A percentile compares a stretch with the other conserved stretches of the same genome.
These are phyloP conservation scores for Fraxinus nigra DNA, from an alignment of 305 asterid species.

Conservation along the genomic window DNA sequence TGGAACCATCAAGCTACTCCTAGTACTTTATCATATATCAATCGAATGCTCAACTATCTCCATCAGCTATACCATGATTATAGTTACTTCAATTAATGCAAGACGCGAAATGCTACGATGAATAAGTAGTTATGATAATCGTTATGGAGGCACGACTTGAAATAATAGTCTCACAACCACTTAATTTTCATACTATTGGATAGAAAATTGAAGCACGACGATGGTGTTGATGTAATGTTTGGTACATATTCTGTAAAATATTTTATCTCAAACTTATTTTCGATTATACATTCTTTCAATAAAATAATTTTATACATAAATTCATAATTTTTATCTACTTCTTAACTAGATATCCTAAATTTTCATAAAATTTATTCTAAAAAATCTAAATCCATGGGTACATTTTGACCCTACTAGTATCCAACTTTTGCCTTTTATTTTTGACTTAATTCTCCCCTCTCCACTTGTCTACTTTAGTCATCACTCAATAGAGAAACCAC, in stretches of 20 bases:
- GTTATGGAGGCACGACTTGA: too few relatives aligned
- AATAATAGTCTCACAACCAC: not conserved
- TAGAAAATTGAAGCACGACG: too few relatives aligned
- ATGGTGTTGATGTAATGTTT: too few relatives aligned
- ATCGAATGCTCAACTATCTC: not conserved
- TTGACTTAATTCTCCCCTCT: conserved; percentile 12
- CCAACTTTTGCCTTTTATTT: conserved; percentile 52
- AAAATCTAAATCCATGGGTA: too few relatives aligned
- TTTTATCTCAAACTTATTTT: not conserved
- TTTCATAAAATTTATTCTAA: too few relatives aligned
- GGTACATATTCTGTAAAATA: too few relatives aligned
- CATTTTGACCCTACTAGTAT: conserved; percentile 9
- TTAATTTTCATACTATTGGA: not conserved
- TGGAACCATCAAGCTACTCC: not conserved
- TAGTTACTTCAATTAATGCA: not conserved
- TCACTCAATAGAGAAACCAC: not conserved
- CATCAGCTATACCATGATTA: not conserved
- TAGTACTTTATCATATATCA: not conserved
- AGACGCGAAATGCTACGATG: not conserved
- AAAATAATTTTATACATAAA: too few relatives aligned
- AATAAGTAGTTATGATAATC: not conserved
- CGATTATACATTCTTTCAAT: too few relatives aligned
- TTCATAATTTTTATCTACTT: too few relatives aligned
- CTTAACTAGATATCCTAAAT: too few relatives aligned
- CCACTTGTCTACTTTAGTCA: not conserved